Evolutionary conservation across 495 filamentous ascomycete genomes (phyloP).

Genomic region (Cercophora newfieldiana): DNA sequence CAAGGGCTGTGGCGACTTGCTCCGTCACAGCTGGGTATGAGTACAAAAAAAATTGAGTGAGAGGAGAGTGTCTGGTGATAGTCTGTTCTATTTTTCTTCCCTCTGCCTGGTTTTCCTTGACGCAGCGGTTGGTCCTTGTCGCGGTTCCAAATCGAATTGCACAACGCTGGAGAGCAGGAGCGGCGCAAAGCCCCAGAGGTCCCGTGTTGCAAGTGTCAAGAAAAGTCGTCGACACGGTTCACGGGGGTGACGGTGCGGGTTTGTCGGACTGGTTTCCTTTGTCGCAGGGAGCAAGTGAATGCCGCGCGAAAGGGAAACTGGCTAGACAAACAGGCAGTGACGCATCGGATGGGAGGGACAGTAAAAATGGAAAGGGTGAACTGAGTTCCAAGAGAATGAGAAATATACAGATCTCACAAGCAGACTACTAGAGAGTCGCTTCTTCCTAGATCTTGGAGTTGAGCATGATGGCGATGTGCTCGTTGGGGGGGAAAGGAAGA

Average conservation of each 20-base stretch:
- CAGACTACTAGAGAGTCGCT: constrained; percentile 50
- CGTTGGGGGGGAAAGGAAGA: constrained; percentile 42
- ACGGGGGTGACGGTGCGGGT: constrained; percentile 4
- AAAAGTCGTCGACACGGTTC: neutral
- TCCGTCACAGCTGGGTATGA: constrained; percentile 21
- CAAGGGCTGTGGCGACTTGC: constrained; percentile 32
- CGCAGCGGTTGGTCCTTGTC: constrained; percentile 14
- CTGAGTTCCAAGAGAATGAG: constrained; percentile 21
- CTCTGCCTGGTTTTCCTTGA: constrained; percentile 17
- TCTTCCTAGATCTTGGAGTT: constrained; percentile 49
- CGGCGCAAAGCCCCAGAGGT: neutral
- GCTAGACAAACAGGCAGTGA: constrained; percentile 35
- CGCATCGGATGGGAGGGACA: constrained; percentile 23
- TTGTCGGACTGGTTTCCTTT: constrained; percentile 35
- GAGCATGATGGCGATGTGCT: constrained; percentile 50
- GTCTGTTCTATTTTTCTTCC: neutral
- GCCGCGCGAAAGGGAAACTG: constrained; percentile 42
- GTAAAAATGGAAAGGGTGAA: constrained; percentile 18
- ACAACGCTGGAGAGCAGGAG: neutral
- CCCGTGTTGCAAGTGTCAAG: constrained; percentile 3
- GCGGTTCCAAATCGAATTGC: constrained; percentile 1
- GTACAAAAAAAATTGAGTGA: constrained; percentile 18
- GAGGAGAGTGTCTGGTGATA: constrained; percentile 18
- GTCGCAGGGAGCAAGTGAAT: constrained; percentile 51
- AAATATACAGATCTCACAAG: constrained; percentile 43